A percentile compares a stretch with the other conserved stretches of the same genome.
These are phyloP conservation scores for Botrytis medusae DNA, from an alignment of 2,329 filamentous ascomycete species.

Conservation along the genomic window DNA sequence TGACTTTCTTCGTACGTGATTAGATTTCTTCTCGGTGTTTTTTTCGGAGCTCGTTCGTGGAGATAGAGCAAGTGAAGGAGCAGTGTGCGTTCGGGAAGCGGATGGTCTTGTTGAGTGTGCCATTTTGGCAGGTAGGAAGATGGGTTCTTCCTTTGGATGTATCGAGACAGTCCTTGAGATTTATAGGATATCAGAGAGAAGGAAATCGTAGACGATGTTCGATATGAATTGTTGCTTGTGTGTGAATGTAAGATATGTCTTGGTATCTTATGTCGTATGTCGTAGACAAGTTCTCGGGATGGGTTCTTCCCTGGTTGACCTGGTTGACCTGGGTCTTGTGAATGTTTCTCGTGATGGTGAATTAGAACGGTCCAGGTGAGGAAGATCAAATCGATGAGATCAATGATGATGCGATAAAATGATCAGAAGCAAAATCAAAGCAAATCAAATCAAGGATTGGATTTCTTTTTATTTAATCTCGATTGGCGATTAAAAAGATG, in stretches of 20 bases:
- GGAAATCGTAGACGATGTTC: background rate
- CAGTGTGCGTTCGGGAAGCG: conserved; percentile 29
- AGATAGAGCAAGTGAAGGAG: conserved; percentile 27
- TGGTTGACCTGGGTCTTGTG: conserved; percentile 16
- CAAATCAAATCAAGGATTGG: background rate
- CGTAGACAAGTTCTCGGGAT: background rate
- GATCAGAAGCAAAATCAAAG: background rate
- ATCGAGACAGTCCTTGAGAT: background rate
- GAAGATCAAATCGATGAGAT: background rate
- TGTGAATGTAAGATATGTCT: no score
- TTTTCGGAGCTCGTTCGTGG: conserved; percentile 31
- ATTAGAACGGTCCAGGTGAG: conserved; percentile 9
- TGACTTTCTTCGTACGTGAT: conserved; percentile 33
- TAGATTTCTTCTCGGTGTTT: conserved; percentile 14
- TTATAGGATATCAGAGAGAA: background rate
- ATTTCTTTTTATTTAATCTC: background rate
- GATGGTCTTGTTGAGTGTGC: conserved; percentile 35
- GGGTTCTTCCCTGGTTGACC: background rate
- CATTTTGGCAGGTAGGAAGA: conserved; percentile 28
- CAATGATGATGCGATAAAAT: background rate
- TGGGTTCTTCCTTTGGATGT: background rate
- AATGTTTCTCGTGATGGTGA: conserved; percentile 18
- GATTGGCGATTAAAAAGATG: background rate
- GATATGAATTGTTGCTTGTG: background rate
- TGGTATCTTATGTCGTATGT: background rate